Evolutionary conservation across 345 rosid genomes (phyloP), one percentile per base, ranked within the genome.

Genomic region (Boechera stricta): DNA sequence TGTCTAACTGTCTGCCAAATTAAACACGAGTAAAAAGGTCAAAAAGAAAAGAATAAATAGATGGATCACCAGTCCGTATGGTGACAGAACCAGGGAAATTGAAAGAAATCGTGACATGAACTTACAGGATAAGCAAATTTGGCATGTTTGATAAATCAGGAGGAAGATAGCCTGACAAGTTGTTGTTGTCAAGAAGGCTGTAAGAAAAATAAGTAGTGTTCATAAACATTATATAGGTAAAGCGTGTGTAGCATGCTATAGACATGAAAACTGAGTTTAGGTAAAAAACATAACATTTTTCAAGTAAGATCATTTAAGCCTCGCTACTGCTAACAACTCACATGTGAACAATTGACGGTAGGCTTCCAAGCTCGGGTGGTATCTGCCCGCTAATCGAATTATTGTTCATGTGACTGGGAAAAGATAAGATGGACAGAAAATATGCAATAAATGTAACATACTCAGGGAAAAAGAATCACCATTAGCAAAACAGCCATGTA

Each of bases 161-260:
- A 28, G 99, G 99, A 77, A 95, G 96, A 82, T 49, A 48, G 68
- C 99, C 99, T 0, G 94, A 73, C 78, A 95, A 86, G 56, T 95
- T 88, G 79, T 95, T 95, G 79, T 91, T 95, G 79, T 95, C 99
- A 75, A 95, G 85, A 75, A 95, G 92, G 73, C 99, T 95, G 89
- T 81, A 85, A 73, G 56, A 52, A 31, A 38, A 58, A 42, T 0
- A 62, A 68, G 44, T 36, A 67, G 71, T 21, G 52, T 42, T 53
- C 69, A 32, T 24, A 52, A 62, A 36, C 8, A 12, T 11, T 36
- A 28, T 13, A 6, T 60, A 44, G 24, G 71, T 63, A 53, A 68
- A 76, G 70, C 54, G 39, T 62, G 64, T 4, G 32, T 31, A 36
- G 61, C 68, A 35, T 66, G 65, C 1, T 28, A 12, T 26, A 10